These are phyloP conservation scores for Leccinum subgranulosum DNA, from an alignment of 768 basidiomycete genomes.

Conservation along the genomic window DNA sequence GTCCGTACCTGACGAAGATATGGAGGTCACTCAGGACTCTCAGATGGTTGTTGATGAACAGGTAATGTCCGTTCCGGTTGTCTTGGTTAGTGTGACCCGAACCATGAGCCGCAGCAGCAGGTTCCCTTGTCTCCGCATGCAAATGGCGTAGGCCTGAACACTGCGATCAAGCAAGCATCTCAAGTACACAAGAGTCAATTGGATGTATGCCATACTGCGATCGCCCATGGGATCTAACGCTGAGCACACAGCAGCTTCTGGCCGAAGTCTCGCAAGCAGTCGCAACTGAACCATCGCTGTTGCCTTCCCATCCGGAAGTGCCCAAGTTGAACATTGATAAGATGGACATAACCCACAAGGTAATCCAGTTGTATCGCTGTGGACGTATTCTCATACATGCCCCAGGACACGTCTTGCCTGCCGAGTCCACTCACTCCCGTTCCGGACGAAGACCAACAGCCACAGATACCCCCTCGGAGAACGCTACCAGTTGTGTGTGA, in stretches of 20 bases:
- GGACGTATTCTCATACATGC: neutral
- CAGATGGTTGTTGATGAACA: conserved; percentile 19
- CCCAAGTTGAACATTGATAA: conserved; percentile 16
- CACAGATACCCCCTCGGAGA: neutral
- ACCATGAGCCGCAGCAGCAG: conserved; percentile 5
- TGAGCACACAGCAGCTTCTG: conserved; percentile 23
- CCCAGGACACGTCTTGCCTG: conserved; percentile 15
- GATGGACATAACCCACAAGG: conserved; percentile 5
- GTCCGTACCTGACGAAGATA: conserved; percentile 2
- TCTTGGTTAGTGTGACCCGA: neutral
- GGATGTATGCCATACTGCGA: conserved; percentile 22
- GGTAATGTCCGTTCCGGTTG: conserved; percentile 14
- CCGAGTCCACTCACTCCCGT: conserved; percentile 23
- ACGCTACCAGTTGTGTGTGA: conserved; percentile 34
- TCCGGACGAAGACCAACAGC: conserved; percentile 8
- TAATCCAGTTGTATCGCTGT: conserved; percentile 1
- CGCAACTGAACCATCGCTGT: conserved; percentile 27
- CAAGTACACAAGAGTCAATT: conserved; percentile 23
- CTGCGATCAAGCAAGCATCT: conserved; percentile 10
- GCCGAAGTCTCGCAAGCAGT: conserved; percentile 29
- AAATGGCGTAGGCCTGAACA: conserved; percentile 5
- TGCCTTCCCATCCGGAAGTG: conserved; percentile 25
- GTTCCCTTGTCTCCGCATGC: neutral
- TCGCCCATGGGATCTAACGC: conserved; percentile 13
- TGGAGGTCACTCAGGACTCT: conserved; percentile 1